Evolutionary conservation across 2,329 filamentous ascomycete species (phyloP).

Genomic region (Shiraia bambusicola): DNA sequence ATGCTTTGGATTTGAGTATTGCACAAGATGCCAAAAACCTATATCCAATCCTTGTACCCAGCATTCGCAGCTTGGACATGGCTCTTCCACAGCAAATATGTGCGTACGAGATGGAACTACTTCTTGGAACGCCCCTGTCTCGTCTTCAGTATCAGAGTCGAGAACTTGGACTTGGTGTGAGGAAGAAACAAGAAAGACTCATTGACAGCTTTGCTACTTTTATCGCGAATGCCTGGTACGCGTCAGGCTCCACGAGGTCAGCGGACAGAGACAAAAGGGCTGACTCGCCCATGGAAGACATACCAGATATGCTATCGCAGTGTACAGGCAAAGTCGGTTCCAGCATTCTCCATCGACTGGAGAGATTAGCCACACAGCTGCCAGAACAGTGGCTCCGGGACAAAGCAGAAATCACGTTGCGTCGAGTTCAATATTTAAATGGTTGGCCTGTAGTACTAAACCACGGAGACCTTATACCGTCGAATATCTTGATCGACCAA

Average conservation of each 20-base stretch:
- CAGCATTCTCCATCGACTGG: conserved; percentile 27
- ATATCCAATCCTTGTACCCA: conserved; percentile 30
- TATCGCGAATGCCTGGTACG: conserved; percentile 29
- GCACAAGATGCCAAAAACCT: conserved; percentile 16
- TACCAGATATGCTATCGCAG: conserved; percentile 10
- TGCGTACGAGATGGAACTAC: conserved; percentile 29
- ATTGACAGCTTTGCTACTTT: conserved; percentile 32
- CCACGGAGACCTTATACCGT: conserved; percentile 61
- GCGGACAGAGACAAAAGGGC: conserved; percentile 10
- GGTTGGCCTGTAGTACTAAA: conserved; percentile 58
- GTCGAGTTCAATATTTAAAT: conserved; percentile 49
- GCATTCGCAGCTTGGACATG: conserved; percentile 8
- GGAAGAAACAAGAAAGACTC: conserved; percentile 21
- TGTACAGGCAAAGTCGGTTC: conserved; percentile 36
- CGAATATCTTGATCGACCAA: conserved; percentile 58
- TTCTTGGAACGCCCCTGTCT: conserved; percentile 29
- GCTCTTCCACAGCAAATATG: conserved; percentile 12
- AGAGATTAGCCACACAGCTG: conserved; percentile 23
- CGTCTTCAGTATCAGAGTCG: conserved; percentile 9
- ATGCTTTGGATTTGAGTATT: conserved; percentile 26
- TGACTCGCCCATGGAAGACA: conserved; percentile 21
- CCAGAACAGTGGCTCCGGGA: conserved; percentile 23
- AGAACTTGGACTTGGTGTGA: conserved; percentile 1
- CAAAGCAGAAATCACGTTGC: conserved; percentile 17
- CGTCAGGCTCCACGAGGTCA: background rate